Conservation (phyloP, 2,329 filamentous ascomycete genomes). For the Scedosporium minutisporum region DNA sequence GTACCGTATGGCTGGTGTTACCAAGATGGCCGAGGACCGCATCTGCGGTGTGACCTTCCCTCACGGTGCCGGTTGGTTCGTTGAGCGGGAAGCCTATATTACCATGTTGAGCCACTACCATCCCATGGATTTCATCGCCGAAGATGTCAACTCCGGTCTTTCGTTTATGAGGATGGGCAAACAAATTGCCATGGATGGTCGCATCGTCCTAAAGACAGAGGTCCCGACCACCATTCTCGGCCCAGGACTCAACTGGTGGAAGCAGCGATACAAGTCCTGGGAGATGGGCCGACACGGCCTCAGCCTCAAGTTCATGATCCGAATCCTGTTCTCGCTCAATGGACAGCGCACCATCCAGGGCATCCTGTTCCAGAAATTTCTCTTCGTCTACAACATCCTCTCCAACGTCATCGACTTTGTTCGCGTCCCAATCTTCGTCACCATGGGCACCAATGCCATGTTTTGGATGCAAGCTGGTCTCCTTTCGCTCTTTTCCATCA, state of each 20-base stretch:
- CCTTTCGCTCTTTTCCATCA: not conserved
- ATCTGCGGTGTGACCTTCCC: constrained; percentile 1
- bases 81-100: not conserved
- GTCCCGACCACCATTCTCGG: not conserved
- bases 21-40: constrained; percentile 1
- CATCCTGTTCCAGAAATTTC: constrained; percentile 1
- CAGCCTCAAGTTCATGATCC: not conserved
- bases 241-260: constrained; percentile 4
- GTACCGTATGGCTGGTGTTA: constrained; percentile 4
- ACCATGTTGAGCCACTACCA: not conserved
- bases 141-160: constrained; percentile 3
- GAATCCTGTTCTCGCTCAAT: not conserved
- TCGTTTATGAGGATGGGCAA: constrained; percentile 3
- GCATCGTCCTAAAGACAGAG: constrained; percentile 1
- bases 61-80: constrained; percentile 5
- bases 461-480: not conserved
- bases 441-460: not conserved
- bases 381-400: not conserved
- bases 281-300: constrained; percentile 4
- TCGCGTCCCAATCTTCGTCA: constrained; percentile 1
- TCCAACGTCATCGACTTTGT: constrained; percentile 2
- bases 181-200: not conserved
- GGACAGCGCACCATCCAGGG: not conserved
- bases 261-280: not conserved
- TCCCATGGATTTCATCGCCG: constrained; percentile 6